phyloP scores from a whole-genome alignment of 352 stramenopile genomes.

The Globisporangium orthogonon region DNA sequence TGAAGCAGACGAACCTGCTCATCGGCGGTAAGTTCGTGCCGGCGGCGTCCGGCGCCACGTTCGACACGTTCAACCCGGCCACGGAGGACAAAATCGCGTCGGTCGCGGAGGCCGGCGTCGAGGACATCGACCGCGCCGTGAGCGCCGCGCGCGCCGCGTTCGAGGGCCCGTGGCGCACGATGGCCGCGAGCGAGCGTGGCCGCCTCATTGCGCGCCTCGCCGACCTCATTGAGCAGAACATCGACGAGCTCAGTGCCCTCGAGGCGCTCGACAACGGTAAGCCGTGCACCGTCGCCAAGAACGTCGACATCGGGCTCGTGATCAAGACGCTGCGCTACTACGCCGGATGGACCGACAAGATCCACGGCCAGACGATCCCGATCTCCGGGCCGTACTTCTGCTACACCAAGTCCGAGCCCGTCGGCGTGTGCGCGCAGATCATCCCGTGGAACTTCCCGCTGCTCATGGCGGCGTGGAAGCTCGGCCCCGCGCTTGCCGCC shows the following conservation, averaged over 20 bases:
- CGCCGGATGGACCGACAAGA: slow-evolving; percentile 85
- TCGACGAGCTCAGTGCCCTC: slow-evolving; percentile 59
- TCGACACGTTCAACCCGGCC: slow-evolving; percentile 77
- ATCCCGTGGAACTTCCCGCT: slow-evolving; percentile 97
- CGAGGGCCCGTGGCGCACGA: slow-evolving; percentile 59
- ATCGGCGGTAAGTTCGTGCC: slow-evolving; percentile 86
- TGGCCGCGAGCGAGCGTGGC: slow-evolving; percentile 29
- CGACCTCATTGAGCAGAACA: slow-evolving; percentile 48
- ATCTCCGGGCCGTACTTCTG: slow-evolving; percentile 40
- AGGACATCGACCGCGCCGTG: slow-evolving; percentile 75
- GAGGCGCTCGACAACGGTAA: slow-evolving; percentile 96
- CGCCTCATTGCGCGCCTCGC: slow-evolving; percentile 31
- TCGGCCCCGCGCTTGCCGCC: slow-evolving; percentile 78
- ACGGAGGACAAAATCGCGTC: slow-evolving; percentile 73
- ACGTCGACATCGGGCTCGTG: slow-evolving; percentile 73
- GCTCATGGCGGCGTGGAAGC: slow-evolving; percentile 94
- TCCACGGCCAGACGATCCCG: slow-evolving; percentile 65
- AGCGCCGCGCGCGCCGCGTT: slow-evolving; percentile 60
- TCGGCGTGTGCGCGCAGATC: slow-evolving; percentile 87
- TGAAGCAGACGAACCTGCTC: slow-evolving; percentile 67
- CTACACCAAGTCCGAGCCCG: slow-evolving; percentile 60
- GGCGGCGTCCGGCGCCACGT: slow-evolving; percentile 52
- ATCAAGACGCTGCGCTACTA: slow-evolving; percentile 91
- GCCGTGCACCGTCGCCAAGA: slow-evolving; percentile 71
- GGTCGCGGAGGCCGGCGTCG: slow-evolving; percentile 49